phyloP scores from a whole-genome alignment of 257 asterid species.

The Echium plantagineum region DNA sequence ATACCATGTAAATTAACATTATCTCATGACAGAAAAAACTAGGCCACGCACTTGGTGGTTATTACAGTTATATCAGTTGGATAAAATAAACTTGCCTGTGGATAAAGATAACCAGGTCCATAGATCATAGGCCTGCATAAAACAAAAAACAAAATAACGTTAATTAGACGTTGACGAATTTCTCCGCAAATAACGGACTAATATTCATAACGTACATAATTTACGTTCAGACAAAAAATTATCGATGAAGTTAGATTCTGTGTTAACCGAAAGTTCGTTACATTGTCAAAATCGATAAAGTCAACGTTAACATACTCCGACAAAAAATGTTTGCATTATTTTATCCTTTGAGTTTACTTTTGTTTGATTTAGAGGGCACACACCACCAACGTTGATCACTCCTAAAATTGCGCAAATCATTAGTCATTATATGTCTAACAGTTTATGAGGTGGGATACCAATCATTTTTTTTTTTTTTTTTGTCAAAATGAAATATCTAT shows the following conservation, averaged over 20 bases:
- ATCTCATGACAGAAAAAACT: too few species aligned
- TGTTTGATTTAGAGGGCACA: background rate
- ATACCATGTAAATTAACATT: too few species aligned
- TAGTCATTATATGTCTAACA: too few species aligned
- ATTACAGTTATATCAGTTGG: background rate
- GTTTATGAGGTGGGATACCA: too few species aligned
- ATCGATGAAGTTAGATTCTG: background rate
- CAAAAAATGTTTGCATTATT: background rate
- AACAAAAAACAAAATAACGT: background rate
- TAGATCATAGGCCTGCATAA: conserved; percentile 22
- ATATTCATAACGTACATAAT: too few species aligned
- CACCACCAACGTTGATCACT: background rate
- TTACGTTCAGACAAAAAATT: too few species aligned
- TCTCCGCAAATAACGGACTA: background rate
- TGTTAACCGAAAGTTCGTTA: background rate
- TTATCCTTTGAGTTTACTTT: background rate
- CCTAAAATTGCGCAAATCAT: background rate
- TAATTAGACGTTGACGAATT: background rate
- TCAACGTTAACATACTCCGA: background rate
- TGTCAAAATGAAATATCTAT: too few species aligned
- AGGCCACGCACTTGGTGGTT: too few species aligned
- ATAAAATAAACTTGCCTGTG: conserved; percentile 17
- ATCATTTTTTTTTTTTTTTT: too few species aligned
- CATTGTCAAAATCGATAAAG: background rate
- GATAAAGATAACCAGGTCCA: conserved; percentile 19